Percentiles rank a stretch among this genome's conserved stretches.
Conservation (phyloP, 2,329 filamentous ascomycete genomes). For the Tolypocladium ophioglossoides region DNA sequence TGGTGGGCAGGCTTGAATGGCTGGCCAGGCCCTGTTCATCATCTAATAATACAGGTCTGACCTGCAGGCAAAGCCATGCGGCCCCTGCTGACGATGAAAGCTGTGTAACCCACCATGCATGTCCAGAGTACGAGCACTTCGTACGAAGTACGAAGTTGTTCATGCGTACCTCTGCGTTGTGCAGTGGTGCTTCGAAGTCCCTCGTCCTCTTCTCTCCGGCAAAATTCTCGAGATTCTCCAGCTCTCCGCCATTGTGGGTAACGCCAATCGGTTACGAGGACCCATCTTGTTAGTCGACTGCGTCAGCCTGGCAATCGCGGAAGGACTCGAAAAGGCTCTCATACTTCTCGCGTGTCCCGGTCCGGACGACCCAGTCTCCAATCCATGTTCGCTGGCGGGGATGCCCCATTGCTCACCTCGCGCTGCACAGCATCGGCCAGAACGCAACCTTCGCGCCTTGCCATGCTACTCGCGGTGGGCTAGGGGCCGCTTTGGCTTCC, state of each 20-base stretch:
- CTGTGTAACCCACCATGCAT: background rate
- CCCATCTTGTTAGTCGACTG: background rate
- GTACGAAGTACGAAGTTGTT: background rate
- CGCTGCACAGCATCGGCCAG: background rate
- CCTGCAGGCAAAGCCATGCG: background rate
- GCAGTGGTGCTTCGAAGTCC: background rate
- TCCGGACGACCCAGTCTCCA: background rate
- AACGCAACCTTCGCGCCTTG: background rate
- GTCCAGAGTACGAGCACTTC: background rate
- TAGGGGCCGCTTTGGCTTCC: background rate
- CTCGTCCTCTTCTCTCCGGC: background rate
- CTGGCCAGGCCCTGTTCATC: background rate
- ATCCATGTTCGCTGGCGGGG: background rate
- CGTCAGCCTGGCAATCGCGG: background rate
- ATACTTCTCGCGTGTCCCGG: background rate
- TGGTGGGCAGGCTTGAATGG: background rate
- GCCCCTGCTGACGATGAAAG: background rate
- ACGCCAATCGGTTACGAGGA: background rate
- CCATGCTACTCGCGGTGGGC: background rate
- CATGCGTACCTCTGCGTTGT: background rate
- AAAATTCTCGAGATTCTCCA: background rate
- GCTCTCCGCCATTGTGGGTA: background rate
- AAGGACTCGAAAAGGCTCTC: background rate
- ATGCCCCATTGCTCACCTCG: background rate
- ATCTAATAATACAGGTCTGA: background rate